Percentiles rank a stretch among this genome's conserved stretches.
phyloP scores from a whole-genome alignment of 2,329 filamentous ascomycete species.

The Colletotrichum liriopes region DNA sequence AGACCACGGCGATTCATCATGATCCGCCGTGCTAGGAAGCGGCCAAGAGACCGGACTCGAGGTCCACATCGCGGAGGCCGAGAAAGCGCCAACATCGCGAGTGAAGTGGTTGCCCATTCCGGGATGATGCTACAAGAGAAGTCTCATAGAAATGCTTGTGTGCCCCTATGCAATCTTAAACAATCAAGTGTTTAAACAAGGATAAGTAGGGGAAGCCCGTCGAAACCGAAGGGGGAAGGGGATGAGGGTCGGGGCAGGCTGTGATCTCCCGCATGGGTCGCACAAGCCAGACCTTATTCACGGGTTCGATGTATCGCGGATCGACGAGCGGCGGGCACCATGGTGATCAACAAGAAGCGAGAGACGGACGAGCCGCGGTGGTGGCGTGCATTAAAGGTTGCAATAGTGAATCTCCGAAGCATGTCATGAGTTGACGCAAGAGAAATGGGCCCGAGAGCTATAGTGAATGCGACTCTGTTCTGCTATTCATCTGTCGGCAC shows the following conservation, averaged over 20 bases:
- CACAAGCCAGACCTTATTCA: conserved; percentile 43
- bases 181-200: conserved; percentile 26
- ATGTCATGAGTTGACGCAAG: conserved; percentile 2
- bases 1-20: conserved; percentile 2
- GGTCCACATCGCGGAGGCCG: conserved; percentile 17
- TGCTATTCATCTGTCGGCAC: conserved; percentile 1
- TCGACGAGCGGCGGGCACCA: conserved; percentile 14
- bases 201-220: conserved; percentile 10
- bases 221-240: conserved; percentile 18
- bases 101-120: conserved; percentile 24
- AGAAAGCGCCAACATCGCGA: conserved; percentile 17
- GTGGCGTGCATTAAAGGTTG: conserved; percentile 14
- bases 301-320: conserved; percentile 28
- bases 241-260: neutral
- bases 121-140: conserved; percentile 40
- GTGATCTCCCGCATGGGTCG: conserved; percentile 40
- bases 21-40: neutral
- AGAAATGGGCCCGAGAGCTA: neutral
- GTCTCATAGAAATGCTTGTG: conserved; percentile 33
- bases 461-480: neutral
- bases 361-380: conserved; percentile 1
- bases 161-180: conserved; percentile 36
- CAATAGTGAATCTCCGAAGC: conserved; percentile 10
- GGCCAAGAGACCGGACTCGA: conserved; percentile 8
- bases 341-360: conserved; percentile 17